Evolutionary conservation across 208 protist genomes (phyloP), one percentile per base, ranked within the genome.

Genomic region (Acanthamoeba sp.): DNA sequence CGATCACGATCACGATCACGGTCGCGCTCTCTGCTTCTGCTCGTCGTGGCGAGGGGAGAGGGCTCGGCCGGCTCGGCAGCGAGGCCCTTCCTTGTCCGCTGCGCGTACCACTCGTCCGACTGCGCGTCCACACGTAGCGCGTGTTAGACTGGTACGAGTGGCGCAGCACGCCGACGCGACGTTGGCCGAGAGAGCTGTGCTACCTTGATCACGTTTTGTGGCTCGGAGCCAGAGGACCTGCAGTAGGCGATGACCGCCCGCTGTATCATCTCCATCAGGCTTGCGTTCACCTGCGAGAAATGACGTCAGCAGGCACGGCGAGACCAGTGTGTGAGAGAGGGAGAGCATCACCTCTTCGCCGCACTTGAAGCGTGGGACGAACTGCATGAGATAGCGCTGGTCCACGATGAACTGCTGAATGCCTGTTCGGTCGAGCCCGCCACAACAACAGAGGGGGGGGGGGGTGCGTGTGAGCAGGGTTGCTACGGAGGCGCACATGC

Each of bases 211-310:
- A 69, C 18, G 9, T 6, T 36, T 36, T 69, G 62, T 12, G 62
- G 62, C 62, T 69, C 62, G 27, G 62, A 14, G 62, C 62, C 62
- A 16, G 62, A 69, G 29, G 62, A 69, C 1, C 62, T 24, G 62
- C 62, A 69, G 62, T 69, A 69, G 62, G 62, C 62, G 9, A 69
- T 22, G n/a, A 69, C 62, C 12, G 62, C 62, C 12, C 62, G 24
- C 62, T 69, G 62, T 12, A 69, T 69, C 62, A 69, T 69, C 62
- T 69, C 62, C 62, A 69, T 69, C n/a, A 36, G n/a, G 29, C n/a
- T 36, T 29, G 62, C 36, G 62, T 36, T 69, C n/a, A 69, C 55
- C 55, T 62, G 45, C 12, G 4, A 50, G 12, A 50, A 16, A 50
- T 50, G 45, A 50, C 4, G 12, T 50, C 4, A 50, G 45, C 4